Base-by-base conservation (phyloP, 2,329 filamentous ascomycete genomes). In the Albophoma yamanashiensis region DNA sequence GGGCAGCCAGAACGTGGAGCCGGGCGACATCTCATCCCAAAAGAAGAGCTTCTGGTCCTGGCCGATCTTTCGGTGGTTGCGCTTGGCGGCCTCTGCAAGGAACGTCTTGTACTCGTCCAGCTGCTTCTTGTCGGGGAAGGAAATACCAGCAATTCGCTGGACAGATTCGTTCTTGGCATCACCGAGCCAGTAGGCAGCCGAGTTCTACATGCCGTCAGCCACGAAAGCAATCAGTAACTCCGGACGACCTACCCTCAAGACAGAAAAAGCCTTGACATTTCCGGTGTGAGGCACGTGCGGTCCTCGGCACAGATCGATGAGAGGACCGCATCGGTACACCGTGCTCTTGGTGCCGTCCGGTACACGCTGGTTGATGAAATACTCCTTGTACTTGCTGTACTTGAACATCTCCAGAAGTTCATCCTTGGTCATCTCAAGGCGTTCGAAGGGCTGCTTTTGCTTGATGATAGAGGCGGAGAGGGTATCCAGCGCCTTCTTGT, bases 371-470 rank as follows among this genome's bases (percentile, higher is more conserved):
- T 74, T 88, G 78, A 99, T 97, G 75, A 97, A 96, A 74, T 97
- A 90, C 73, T 96, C 87, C 84, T 99, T 97, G 81, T 96, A 97
- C 74, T 94, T 94, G 82, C 95, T 97, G 82, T 96, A 95, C 68
- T 87, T 85, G 80, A 97, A 97, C 75, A 97, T 96, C 73, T 96
- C 91, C 58, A 94, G 84, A 57, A 97, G 82, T 66, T 97, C 88
- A 59, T 93, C 89, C 77, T 97, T 97, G 65, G 89, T 89, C 70
- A 97, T 84, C 64, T 89, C 89, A 56, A 97, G 79, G 62, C 94
- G 87, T 79, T 97, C 89, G 72, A 97, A 97, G 58, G 87, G 87
- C 76, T 97, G 93, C 81, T 95, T 96, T 77, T 97, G 92, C 81
- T 97, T 97, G 75, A 96, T 90, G 64, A 94, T 92, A 71, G 87